Conservation (phyloP, 768 basidiomycete species). For the Myochromella boudieri region DNA sequence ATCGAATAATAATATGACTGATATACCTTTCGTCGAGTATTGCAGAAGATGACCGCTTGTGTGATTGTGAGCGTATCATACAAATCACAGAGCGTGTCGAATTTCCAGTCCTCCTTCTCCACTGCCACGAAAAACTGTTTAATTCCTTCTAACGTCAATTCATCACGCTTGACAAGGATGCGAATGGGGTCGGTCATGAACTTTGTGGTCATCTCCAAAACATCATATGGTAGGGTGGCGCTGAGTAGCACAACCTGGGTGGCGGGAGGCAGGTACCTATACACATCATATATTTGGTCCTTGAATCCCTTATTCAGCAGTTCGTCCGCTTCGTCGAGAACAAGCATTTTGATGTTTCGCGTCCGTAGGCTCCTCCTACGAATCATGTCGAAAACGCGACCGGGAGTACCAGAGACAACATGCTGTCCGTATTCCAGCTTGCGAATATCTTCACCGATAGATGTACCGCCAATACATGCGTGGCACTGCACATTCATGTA, state of each 20-base stretch:
- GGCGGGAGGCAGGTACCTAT: slow-evolving; percentile 94
- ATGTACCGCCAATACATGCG: slow-evolving; percentile 96
- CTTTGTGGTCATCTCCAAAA: slow-evolving; percentile 98
- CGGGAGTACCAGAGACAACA: slow-evolving; percentile 95
- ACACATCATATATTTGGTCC: slow-evolving; percentile 99
- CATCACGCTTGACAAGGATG: slow-evolving; percentile 98
- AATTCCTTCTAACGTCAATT: slow-evolving; percentile 94
- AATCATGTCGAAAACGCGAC: slow-evolving; percentile 99
- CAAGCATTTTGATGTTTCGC: slow-evolving; percentile 96
- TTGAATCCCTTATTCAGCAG: slow-evolving; percentile 98
- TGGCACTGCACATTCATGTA: slow-evolving; percentile 99
- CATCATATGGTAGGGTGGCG: slow-evolving; percentile 94
- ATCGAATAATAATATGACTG: not conserved
- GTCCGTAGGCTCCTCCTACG: slow-evolving; percentile 89
- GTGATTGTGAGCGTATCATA: slow-evolving; percentile 99
- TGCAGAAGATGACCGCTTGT: slow-evolving; percentile 99
- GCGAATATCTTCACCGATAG: slow-evolving; percentile 95
- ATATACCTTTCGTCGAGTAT: slow-evolving; percentile 90
- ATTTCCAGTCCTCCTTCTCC: slow-evolving; percentile 99
- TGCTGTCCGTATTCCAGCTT: slow-evolving; percentile 98
- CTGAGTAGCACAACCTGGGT: slow-evolving; percentile 97
- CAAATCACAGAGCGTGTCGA: slow-evolving; percentile 94
- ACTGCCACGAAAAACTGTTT: slow-evolving; percentile 98
- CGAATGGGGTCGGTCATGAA: slow-evolving; percentile 99
- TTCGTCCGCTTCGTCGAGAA: slow-evolving; percentile 95